Evolutionary conservation across 2,329 filamentous ascomycete genomes (phyloP), one percentile per base, ranked within the genome.

Genomic region (Penicillium freii): DNA sequence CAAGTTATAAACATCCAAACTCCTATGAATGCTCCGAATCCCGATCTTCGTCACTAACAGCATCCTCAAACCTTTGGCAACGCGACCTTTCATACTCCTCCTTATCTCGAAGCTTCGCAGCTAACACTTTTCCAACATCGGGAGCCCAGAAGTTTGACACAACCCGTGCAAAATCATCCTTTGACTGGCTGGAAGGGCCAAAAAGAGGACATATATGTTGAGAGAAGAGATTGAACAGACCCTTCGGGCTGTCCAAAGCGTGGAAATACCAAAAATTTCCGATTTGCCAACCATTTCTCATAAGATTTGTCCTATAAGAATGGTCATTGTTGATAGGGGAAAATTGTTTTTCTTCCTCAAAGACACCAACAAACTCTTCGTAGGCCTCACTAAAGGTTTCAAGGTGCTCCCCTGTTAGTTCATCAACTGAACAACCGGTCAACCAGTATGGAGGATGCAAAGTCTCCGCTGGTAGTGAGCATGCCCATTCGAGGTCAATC

Each of bases 401-500:
- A 4, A 61, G 55, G 15, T 58, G 21, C 17, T 62, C 51, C 7
- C 19, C 60, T 11, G 29, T 43, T 8, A 64, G 19, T 8, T 57
- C 46, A 27, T 65, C 63, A 3, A 59, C 45, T 25, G 50, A 19
- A 50, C 46, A 56, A 42, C 58, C 58, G 3, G 63, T 64, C 17
- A 71, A 59, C 68, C 66, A 71, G 31, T 60, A 62, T 13, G 66
- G 70, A 38, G 66, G 61, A 43, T 42, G 45, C 4, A 63, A 44
- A 27, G 66, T 66, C 43, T 71, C 60, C 3, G 64, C 46, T 11
- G 69, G 69, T 7, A 62, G 63, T 4, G 64, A 64, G 23, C 58
- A 68, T 23, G 66, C 60, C 60, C 62, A 72, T 59, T 72, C 68
- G 9, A 72, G 59, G 49, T 71, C 68, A 47, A 71, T 62, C 11